phyloP scores from a whole-genome alignment of 2,329 filamentous ascomycete species.

The Coccinonectria pachysandricola region DNA sequence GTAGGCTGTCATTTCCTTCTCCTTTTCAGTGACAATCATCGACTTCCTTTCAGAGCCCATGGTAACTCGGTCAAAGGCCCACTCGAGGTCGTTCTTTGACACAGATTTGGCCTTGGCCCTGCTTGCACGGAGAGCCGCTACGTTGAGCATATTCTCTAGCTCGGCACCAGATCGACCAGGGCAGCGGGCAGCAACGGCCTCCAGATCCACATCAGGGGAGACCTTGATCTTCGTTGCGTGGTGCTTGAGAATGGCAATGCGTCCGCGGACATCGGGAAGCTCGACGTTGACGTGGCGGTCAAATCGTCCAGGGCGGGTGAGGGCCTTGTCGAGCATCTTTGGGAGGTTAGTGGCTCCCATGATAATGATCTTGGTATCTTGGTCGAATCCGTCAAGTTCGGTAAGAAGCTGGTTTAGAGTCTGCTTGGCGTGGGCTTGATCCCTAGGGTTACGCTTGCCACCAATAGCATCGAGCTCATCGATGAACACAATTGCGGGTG shows the following conservation, averaged over 20 bases:
- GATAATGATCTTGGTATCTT: slow-evolving; percentile 89
- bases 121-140: slow-evolving; percentile 89
- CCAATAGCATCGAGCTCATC: slow-evolving; percentile 93
- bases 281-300: slow-evolving; percentile 85
- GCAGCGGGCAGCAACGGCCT: slow-evolving; percentile 75
- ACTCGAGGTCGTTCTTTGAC: slow-evolving; percentile 74
- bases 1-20: slow-evolving; percentile 92
- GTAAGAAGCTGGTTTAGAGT: slow-evolving; percentile 95
- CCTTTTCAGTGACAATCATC: slow-evolving; percentile 82
- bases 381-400: slow-evolving; percentile 93
- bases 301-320: slow-evolving; percentile 89
- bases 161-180: slow-evolving; percentile 92
- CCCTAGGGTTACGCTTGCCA: slow-evolving; percentile 82
- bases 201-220: slow-evolving; percentile 68
- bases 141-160: slow-evolving; percentile 92
- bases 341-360: slow-evolving; percentile 95
- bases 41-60: slow-evolving; percentile 92
- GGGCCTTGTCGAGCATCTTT: slow-evolving; percentile 83
- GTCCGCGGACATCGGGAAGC: slow-evolving; percentile 85
- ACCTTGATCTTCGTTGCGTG: slow-evolving; percentile 88
- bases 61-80: slow-evolving; percentile 96
- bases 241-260: slow-evolving; percentile 85
- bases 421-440: slow-evolving; percentile 93
- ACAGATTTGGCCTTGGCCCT: slow-evolving; percentile 71
- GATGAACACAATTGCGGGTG: slow-evolving; percentile 89